Base-by-base conservation (phyloP, 495 filamentous ascomycete species). In the Xanthoparmelia taractica region DNA sequence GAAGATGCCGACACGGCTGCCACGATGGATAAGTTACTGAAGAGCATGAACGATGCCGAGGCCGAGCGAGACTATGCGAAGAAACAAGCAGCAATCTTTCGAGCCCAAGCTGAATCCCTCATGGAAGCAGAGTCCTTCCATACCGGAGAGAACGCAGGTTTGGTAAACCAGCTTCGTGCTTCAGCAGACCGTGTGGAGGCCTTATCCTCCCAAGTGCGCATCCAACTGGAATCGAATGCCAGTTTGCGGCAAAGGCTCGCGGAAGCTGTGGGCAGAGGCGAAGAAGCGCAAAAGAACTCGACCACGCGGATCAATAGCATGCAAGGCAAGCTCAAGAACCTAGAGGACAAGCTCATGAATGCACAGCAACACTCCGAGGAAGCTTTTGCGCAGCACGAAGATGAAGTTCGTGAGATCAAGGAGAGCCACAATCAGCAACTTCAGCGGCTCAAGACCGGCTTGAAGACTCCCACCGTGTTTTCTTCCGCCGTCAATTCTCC, bases 351-450 rank as follows among this genome's bases (percentile, higher is more conserved):
- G 63, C 82, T 97, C 20, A 77, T 96, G 59, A 73, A 81, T 20
- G 92, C 94, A 2, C 94, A 97, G 74, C 87, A 91, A 55, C 77
- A 87, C 41, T 91, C 90, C 23, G 94, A 98, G 75, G 92, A 94
- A 63, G 83, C 84, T 38, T 85, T 97, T 69, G 68, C 81, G 56
- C 83, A 82, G 57, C 90, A 96, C 70, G 94, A 97, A 73, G 91
- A 96, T 36, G 91, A 97, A 72, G 79, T 96, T 40, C 77, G 82
- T 11, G 73, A 78, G 25, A 73, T 98, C 50, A 84, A 87, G 65
- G 91, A 95, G 57, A 87, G 80, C 65, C 89, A 95, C 70, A 89
- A 80, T 72, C 77, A 78, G 5, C 89, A 96, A 71, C 82, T 97
- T 29, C 84, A 84, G 66, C 87, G 93, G 18, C 80, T 94, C 69